A percentile compares a stretch with the other conserved stretches of the same genome.
Evolutionary conservation across 2,329 filamentous ascomycete species (phyloP).

Genomic region (Alternaria brassicae): DNA sequence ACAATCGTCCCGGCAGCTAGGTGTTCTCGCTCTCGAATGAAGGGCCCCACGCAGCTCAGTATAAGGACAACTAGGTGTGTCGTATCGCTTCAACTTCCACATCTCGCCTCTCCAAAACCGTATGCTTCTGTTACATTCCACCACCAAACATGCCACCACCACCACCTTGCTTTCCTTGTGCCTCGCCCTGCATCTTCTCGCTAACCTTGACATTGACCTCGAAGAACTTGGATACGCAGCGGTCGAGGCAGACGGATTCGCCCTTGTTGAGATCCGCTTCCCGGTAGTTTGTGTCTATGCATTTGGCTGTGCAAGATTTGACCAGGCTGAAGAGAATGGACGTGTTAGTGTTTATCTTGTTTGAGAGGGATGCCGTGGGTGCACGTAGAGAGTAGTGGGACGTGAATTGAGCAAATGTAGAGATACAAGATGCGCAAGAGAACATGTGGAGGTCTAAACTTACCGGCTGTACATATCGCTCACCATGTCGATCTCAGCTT

Average conservation of each 20-base stretch:
- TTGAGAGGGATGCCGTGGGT: background rate
- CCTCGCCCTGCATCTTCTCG: conserved; percentile 93
- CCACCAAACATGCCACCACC: conserved; percentile 40
- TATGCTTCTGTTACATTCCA: conserved; percentile 25
- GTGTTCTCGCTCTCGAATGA: background rate
- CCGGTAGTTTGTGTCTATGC: conserved; percentile 89
- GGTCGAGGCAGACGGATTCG: conserved; percentile 97
- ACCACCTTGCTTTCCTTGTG: conserved; percentile 61
- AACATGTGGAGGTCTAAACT: background rate
- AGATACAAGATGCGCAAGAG: background rate
- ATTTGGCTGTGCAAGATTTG: conserved; percentile 91
- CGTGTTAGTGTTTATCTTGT: background rate
- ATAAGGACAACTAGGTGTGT: background rate
- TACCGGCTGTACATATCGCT: conserved; percentile 99
- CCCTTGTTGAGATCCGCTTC: conserved; percentile 98
- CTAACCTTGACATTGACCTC: conserved; percentile 98
- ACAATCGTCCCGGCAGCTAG: background rate
- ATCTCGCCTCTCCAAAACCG: background rate
- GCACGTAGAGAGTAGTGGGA: background rate
- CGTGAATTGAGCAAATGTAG: background rate
- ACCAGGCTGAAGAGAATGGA: conserved; percentile 67
- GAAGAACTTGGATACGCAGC: conserved; percentile 98
- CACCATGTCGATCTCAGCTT: conserved; percentile 97
- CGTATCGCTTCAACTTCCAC: background rate
- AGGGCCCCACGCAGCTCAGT: background rate